Evolutionary conservation across 2,329 filamentous ascomycete species (phyloP).

Genomic region (Fusarium dimerum): DNA sequence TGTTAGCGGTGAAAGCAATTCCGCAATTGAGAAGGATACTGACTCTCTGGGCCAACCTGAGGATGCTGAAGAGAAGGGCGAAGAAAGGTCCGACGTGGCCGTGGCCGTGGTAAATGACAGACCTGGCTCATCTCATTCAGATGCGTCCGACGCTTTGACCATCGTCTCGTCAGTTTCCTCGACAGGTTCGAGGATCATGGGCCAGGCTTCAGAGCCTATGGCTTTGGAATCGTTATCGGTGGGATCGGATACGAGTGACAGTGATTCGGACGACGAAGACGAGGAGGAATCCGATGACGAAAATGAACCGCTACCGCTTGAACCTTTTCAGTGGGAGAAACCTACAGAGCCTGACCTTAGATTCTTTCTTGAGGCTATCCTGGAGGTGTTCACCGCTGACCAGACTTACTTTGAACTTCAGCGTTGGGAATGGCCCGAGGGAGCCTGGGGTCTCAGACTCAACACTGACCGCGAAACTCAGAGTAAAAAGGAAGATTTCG

Average conservation of each 20-base stretch:
- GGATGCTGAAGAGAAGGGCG: too few relatives aligned
- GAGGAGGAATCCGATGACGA: background rate
- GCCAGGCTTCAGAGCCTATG: too few relatives aligned
- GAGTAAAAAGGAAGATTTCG: background rate
- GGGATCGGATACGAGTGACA: background rate
- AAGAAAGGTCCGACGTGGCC: too few relatives aligned
- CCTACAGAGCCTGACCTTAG: background rate
- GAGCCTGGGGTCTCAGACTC: background rate
- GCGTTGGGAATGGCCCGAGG: background rate
- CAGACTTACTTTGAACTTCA: background rate
- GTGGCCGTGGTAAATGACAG: too few relatives aligned
- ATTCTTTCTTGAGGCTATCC: background rate
- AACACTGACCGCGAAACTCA: background rate
- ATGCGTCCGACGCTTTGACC: too few relatives aligned
- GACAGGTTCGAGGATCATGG: too few relatives aligned
- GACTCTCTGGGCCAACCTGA: too few relatives aligned
- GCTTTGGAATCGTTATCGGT: too few relatives aligned
- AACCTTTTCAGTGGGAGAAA: background rate
- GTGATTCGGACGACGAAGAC: background rate
- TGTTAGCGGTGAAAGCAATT: too few relatives aligned
- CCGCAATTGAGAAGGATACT: too few relatives aligned
- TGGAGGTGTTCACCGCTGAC: background rate
- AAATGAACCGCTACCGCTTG: background rate
- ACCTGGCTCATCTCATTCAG: too few relatives aligned
- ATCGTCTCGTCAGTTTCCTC: too few relatives aligned